Evolutionary conservation across 768 basidiomycete genomes (phyloP), one percentile per base, ranked within the genome.

Genomic region (Pleurotus salmoneostramineus): DNA sequence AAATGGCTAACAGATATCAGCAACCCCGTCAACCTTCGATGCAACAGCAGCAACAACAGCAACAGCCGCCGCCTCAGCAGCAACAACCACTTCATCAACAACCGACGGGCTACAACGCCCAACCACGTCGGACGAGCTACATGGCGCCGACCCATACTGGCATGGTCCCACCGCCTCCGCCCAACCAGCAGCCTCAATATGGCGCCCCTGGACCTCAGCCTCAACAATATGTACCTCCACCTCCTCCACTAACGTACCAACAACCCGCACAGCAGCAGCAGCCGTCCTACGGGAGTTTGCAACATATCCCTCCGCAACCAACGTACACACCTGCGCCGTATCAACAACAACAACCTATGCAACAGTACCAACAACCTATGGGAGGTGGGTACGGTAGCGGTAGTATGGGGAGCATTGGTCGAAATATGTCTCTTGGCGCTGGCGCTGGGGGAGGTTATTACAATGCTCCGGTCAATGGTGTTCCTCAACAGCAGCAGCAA

Each of bases 1-100:
- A 83, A 42, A 85, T 94, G 84, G 88, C 88, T 11, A 82, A 81
- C 60, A 75, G 70, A 56, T 83, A 81, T 62, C 77, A 78, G 55
- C 72, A 76, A 21, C 37, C 35, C 11, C 52, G 52, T 6, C 52
- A 55, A 55, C 52, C 52, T 6, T 55, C 52, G 10, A 27, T 31
- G 4, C 52, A 55, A 35, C 81, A 77, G 17, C 71, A 74, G 14
- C 71, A 74, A 34, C 72, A 71, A 14, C 75, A 71, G n/a, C 69
- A 69, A 46, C 63, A 64, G 31, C 65, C 63, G 27, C 44, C 44
- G 6, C 10, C 6, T 6, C 68, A 65, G 27, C 67, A 68, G 50
- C 61, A 67, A 31, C 70, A 69, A 33, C 63, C 63, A 37, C 65
- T 61, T 46, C 75, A 64, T 14, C 71, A 61, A 42, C 77, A 64